These are phyloP conservation scores for Fusarium paranaense DNA, from an alignment of 2,329 filamentous ascomycete genomes.

Conservation along the genomic window DNA sequence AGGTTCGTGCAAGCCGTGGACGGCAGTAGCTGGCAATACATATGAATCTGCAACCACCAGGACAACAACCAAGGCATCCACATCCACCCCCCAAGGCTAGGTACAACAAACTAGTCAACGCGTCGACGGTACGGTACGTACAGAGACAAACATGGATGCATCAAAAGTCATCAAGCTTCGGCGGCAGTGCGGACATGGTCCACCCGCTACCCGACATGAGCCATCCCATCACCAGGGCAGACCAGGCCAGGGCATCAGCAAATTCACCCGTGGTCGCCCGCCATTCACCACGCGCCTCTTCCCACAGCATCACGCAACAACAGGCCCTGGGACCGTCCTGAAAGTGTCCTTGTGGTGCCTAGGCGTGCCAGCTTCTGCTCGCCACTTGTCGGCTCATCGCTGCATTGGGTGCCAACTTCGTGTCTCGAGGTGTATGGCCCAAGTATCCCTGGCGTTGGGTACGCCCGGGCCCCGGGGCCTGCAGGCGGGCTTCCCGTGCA, in stretches of 20 bases:
- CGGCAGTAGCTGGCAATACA: conserved; percentile 36
- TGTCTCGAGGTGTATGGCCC: conserved; percentile 46
- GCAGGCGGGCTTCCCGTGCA: conserved; percentile 43
- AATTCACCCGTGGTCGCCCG: conserved; percentile 10
- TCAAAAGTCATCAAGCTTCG: conserved; percentile 24
- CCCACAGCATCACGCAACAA: conserved; percentile 28
- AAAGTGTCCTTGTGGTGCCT: neutral
- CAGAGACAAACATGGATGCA: conserved; percentile 28
- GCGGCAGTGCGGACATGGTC: conserved; percentile 5
- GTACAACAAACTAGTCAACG: conserved; percentile 9
- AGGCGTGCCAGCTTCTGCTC: conserved; percentile 31
- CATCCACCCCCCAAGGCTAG: conserved; percentile 29
- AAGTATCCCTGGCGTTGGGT: conserved; percentile 42
- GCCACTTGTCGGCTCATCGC: conserved; percentile 47
- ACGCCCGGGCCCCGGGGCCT: conserved; percentile 39
- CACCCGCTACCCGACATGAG: neutral
- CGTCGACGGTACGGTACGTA: neutral
- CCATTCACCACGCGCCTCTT: conserved; percentile 11
- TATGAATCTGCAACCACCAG: conserved; percentile 15
- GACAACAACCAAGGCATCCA: conserved; percentile 32
- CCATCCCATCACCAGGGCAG: conserved; percentile 2
- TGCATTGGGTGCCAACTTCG: conserved; percentile 45
- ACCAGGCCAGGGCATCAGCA: conserved; percentile 2
- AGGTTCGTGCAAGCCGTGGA: conserved; percentile 9
- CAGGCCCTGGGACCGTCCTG: conserved; percentile 7